Evolutionary conservation across 202 grass and related monocot species (phyloP), one percentile per base, ranked within the genome.

Genomic region (Setaria viridis): DNA sequence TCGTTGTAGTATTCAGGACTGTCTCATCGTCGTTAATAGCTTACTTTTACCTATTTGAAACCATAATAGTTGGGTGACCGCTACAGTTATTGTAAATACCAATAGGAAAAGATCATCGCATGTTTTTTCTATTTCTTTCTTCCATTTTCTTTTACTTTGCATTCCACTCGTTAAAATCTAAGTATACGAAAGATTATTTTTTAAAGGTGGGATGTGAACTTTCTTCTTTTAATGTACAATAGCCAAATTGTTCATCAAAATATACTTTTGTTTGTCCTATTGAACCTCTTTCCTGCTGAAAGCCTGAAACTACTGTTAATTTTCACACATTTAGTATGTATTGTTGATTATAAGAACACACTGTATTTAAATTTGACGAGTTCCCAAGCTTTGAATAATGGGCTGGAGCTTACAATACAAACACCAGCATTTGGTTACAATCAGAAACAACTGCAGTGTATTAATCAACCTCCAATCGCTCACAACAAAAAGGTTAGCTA

Each of bases 301-400:
- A 70, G 43, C 11, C 48, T 78, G 73, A 60, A 78, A 47, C 60
- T 58, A 85, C 8, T 57, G 30, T 63, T 64, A 68, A 0, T n/a
- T 51, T 46, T 70, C 30, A 29, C 25, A 62, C 9, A 50, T 83
- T 11, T 83, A 74, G 55, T 33, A 17, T 43, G 1, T 41, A 8
- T 80, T 79, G 54, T 71, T 86, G 43, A 50, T 72, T 53, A 59
- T 60, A 72, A 53, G 42, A 79, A 71, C 9, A 25, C 62, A 51
- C 39, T 48, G 39, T 41, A 67, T 81, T 15, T 82, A 37, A 60
- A 74, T 82, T 76, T 57, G 71, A 87, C 82, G 71, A 82, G 62
- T 11, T 82, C 37, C 33, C 43, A 77, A 81, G 9, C 62, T 68
- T 87, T 42, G 86, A 62, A 50, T 15, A 55, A 43, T 62, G 66